Conservation (phyloP, 2,329 filamentous ascomycete species). For the Calonectria ilicicola region DNA sequence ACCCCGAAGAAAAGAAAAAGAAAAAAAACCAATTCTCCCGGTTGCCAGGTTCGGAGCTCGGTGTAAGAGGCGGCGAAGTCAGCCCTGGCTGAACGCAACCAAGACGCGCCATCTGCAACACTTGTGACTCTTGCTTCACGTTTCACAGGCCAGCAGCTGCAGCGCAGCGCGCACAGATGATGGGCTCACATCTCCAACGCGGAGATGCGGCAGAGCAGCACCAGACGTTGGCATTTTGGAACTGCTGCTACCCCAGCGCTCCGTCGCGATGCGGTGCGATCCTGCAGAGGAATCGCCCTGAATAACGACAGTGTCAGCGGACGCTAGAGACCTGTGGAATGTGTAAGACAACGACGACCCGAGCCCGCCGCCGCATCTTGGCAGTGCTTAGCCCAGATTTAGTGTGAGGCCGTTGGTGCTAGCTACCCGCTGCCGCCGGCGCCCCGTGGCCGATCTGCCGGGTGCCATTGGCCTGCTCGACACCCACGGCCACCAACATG, state of each 20-base stretch:
- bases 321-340: background rate
- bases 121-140: background rate
- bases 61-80: background rate
- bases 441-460: conserved; percentile 36
- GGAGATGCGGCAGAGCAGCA: background rate
- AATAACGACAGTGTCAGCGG: background rate
- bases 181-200: background rate
- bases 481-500: background rate
- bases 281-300: background rate
- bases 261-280: background rate
- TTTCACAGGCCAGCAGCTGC: background rate
- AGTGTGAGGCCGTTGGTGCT: background rate
- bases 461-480: conserved; percentile 31
- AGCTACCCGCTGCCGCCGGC: background rate
- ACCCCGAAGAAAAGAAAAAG: too few relatives aligned
- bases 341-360: background rate
- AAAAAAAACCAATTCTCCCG: background rate
- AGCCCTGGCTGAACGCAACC: background rate
- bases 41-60: background rate
- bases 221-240: too few relatives aligned
- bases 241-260: too few relatives aligned
- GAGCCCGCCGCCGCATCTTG: background rate
- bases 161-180: background rate
- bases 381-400: background rate
- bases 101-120: conserved; percentile 2